Base-by-base conservation (phyloP, 2,329 filamentous ascomycete species). In the Neonectria hederae region DNA sequence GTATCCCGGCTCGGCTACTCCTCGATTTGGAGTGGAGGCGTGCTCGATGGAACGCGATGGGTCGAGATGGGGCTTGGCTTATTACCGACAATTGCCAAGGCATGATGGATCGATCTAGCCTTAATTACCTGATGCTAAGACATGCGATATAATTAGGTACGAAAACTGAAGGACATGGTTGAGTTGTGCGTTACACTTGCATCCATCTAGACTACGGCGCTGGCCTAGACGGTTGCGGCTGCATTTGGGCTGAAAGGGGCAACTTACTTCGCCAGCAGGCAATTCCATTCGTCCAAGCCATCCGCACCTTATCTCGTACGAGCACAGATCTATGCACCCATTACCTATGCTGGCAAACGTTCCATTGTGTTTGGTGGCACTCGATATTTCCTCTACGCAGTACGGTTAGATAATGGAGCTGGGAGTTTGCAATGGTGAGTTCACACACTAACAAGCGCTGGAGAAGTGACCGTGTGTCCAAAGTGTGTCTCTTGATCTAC, bases 41-140 rank as follows among this genome's bases (percentile, higher is more conserved):
- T 13, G 28, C 10, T 40, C 46, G 26, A 48, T 57, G 11, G 17
- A n/a, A 46, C 22, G 14, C 49, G 30, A 54, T 62, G 24, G 46
- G 26, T 57, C 46, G 49, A 49, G 49, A 59, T 54, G 54, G 22
- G 49, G 32, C 13, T 54, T 46, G 54, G 30, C 38, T 63, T 59
- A 59, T 59, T 59, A 42, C 55, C 61, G 55, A 51, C 54, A 59
- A 59, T 63, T 59, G 46, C 61, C 61, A 30, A 42, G 40, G 19
- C 13, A 30, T 32, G 22, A 40, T 17, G 26, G 17, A 30, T 48
- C 57, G 17, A 30, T 48, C 57, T 49, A 46, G 40, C 14, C 42
- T 49, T n/a, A n/a, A n/a, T n/a, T 24, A 62, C 54, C 59, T 57
- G 48, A 62, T 28, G 21, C 48, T 32, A 21, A 21, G 48, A 51